These are phyloP conservation scores for Solanum sparsipilum DNA, from an alignment of 257 asterid genomes.

Conservation along the genomic window DNA sequence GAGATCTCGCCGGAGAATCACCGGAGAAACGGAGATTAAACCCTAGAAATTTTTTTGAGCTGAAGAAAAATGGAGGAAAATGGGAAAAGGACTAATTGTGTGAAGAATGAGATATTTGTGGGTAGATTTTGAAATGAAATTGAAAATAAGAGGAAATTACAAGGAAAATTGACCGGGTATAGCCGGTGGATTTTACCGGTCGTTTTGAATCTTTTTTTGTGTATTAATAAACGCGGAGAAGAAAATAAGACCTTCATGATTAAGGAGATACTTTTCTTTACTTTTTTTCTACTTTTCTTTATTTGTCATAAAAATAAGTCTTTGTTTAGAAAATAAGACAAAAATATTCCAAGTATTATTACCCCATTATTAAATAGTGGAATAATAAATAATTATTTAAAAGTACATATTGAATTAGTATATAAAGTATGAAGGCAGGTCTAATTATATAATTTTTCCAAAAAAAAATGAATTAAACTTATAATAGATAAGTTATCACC, in stretches of 20 bases:
- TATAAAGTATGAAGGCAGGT: too few species aligned
- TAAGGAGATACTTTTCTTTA: neutral
- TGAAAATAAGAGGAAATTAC: neutral
- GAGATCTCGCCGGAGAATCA: conserved; percentile 18
- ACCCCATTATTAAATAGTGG: too few species aligned
- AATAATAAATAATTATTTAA: too few species aligned
- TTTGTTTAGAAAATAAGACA: too few species aligned
- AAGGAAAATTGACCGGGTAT: neutral
- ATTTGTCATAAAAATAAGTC: neutral
- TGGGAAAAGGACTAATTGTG: neutral
- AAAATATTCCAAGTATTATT: too few species aligned
- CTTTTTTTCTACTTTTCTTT: neutral
- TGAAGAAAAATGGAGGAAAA: neutral
- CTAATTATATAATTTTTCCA: too few species aligned
- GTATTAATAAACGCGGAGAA: neutral
- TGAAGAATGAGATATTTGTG: neutral
- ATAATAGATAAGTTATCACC: too few species aligned
- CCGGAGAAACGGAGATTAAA: neutral
- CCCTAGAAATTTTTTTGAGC: neutral
- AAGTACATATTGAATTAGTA: too few species aligned
- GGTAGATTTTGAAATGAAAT: neutral
- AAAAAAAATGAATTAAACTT: too few species aligned
- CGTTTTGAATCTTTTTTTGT: neutral
- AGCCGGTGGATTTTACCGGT: neutral
- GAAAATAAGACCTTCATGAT: neutral